Evolutionary conservation across 2,329 filamentous ascomycete species (phyloP).

Genomic region (Bipolaris sorokiniana): DNA sequence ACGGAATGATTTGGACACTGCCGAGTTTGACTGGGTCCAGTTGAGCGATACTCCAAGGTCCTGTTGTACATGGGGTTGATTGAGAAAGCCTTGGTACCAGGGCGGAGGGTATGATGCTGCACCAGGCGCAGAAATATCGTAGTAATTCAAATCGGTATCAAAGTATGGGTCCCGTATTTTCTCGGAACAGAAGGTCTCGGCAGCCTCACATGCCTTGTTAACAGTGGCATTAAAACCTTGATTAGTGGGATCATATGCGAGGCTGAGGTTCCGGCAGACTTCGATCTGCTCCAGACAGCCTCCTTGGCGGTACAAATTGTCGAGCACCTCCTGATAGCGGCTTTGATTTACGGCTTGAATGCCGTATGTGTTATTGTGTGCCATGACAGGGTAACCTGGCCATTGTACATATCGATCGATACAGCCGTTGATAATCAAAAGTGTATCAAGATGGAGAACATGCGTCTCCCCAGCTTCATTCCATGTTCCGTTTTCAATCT

Average conservation of each 20-base stretch:
- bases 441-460: slow-evolving; percentile 55
- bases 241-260: slow-evolving; percentile 58
- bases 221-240: slow-evolving; percentile 47
- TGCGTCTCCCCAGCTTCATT: slow-evolving; percentile 44
- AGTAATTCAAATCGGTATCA: slow-evolving; percentile 57
- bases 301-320: slow-evolving; percentile 53
- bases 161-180: slow-evolving; percentile 56
- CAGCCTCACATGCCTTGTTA: slow-evolving; percentile 52
- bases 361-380: slow-evolving; percentile 66
- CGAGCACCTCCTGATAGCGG: slow-evolving; percentile 54
- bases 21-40: slow-evolving; percentile 54
- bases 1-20: slow-evolving; percentile 57
- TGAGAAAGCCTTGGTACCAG: slow-evolving; percentile 63
- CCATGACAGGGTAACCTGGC: slow-evolving; percentile 57
- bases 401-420: slow-evolving; percentile 59
- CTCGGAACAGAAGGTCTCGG: slow-evolving; percentile 54
- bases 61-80: slow-evolving; percentile 61
- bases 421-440: slow-evolving; percentile 64
- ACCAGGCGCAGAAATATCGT: slow-evolving; percentile 61
- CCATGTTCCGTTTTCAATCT: slow-evolving; percentile 54
- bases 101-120: slow-evolving; percentile 50
- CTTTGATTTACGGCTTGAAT: slow-evolving; percentile 59
- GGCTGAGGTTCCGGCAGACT: slow-evolving; percentile 57
- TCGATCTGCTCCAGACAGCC: slow-evolving; percentile 63
- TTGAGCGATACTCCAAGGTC: slow-evolving; percentile 65